These are phyloP conservation scores for Eucalyptus cloeziana DNA, from an alignment of 345 rosid genomes.

Conservation along the genomic window DNA sequence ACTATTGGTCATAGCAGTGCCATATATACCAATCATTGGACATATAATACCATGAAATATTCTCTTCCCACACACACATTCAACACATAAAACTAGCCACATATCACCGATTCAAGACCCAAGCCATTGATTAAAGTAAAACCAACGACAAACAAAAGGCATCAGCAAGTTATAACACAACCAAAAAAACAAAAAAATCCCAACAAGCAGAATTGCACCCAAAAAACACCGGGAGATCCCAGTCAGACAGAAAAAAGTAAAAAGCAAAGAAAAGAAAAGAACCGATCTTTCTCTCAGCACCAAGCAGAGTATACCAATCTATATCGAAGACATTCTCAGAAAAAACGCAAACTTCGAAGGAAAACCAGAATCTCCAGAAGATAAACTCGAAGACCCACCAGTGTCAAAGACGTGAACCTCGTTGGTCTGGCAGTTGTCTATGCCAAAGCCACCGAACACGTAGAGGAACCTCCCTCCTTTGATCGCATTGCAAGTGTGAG, in stretches of 20 bases:
- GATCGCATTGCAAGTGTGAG: constrained; percentile 87
- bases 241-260: no score
- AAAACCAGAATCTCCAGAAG: no score
- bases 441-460: constrained; percentile 86
- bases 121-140: neutral
- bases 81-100: neutral
- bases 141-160: neutral
- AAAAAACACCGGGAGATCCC: neutral
- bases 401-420: constrained; percentile 25
- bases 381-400: no score
- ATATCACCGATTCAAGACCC: neutral
- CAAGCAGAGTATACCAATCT: no score
- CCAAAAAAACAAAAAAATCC: no score
- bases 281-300: no score
- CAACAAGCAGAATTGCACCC: neutral
- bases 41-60: neutral
- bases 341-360: no score
- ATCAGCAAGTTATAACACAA: neutral
- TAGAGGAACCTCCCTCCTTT: constrained; percentile 80
- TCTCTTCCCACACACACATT: neutral
- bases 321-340: no score
- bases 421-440: constrained; percentile 87
- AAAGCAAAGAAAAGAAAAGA: no score
- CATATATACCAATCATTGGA: neutral
- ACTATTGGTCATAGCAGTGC: neutral